Evolutionary conservation across 2,329 filamentous ascomycete species (phyloP).

Genomic region (Aspergillus texensis): DNA sequence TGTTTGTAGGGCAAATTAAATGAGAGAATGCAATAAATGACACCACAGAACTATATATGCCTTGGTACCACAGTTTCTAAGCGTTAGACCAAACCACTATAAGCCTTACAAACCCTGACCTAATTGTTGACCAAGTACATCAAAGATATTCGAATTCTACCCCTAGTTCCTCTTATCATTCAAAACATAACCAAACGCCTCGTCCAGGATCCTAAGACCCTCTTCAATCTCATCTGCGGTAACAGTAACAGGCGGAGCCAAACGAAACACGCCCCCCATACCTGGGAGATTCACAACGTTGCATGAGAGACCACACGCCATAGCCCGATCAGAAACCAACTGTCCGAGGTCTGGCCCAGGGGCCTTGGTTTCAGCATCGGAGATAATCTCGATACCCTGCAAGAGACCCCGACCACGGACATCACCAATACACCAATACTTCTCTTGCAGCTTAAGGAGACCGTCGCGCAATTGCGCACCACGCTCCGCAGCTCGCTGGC

Average conservation of each 20-base stretch:
- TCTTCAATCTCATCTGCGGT: slow-evolving; percentile 53
- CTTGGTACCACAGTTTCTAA: no score
- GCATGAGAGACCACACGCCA: slow-evolving; percentile 58
- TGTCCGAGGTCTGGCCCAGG: slow-evolving; percentile 53
- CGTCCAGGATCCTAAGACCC: slow-evolving; percentile 60
- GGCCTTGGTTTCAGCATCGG: slow-evolving; percentile 51
- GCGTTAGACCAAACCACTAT: background rate
- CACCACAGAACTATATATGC: no score
- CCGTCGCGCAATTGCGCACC: slow-evolving; percentile 53
- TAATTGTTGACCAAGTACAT: no score
- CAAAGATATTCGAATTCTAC: no score
- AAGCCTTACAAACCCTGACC: no score
- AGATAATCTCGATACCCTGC: slow-evolving; percentile 62
- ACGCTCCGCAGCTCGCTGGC: slow-evolving; percentile 47
- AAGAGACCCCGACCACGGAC: slow-evolving; percentile 62
- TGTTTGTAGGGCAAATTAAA: no score
- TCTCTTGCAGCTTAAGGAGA: slow-evolving; percentile 49
- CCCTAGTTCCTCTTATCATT: background rate
- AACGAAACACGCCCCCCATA: slow-evolving; percentile 61
- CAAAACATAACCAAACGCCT: slow-evolving; percentile 48
- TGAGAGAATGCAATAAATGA: no score
- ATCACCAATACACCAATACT: slow-evolving; percentile 65
- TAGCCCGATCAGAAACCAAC: slow-evolving; percentile 51
- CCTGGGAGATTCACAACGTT: slow-evolving; percentile 59
- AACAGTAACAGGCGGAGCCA: slow-evolving; percentile 64